Percentiles rank a stretch among this genome's conserved stretches.
phyloP scores from a whole-genome alignment of 306 rosid genomes.

The Vigna unguiculata region DNA sequence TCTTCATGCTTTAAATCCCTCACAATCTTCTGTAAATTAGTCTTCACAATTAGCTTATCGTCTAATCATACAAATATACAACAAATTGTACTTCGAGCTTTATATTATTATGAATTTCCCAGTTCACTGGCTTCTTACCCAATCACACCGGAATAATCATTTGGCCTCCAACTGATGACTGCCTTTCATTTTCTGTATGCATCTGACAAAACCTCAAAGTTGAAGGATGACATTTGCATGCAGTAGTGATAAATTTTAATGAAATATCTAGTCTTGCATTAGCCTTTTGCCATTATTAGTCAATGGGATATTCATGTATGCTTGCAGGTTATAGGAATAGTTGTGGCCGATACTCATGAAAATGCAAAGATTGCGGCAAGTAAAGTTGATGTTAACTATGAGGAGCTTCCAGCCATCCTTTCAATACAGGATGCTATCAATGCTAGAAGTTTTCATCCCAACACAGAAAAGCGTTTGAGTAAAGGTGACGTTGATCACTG shows the following conservation, averaged over 20 bases:
- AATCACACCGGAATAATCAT: slow-evolving; percentile 20
- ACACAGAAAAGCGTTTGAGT: slow-evolving; percentile 67
- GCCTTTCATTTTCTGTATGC: slow-evolving; percentile 9
- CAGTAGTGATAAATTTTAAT: slow-evolving; percentile 21
- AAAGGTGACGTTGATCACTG: slow-evolving; percentile 86
- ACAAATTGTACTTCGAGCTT: slow-evolving; percentile 27
- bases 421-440: slow-evolving; percentile 84
- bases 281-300: slow-evolving; percentile 34
- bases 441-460: slow-evolving; percentile 82
- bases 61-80: slow-evolving; percentile 30
- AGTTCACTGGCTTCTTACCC: slow-evolving; percentile 17
- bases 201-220: slow-evolving; percentile 22
- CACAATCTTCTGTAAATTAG: slow-evolving; percentile 24
- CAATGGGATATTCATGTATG: slow-evolving; percentile 33
- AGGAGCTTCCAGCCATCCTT: slow-evolving; percentile 84
- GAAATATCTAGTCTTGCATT: slow-evolving; percentile 39
- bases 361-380: slow-evolving; percentile 84
- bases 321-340: slow-evolving; percentile 83
- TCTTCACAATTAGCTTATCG: slow-evolving; percentile 18
- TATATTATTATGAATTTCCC: slow-evolving; percentile 21
- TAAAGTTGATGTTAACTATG: slow-evolving; percentile 74
- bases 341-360: slow-evolving; percentile 96
- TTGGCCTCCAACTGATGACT: neutral
- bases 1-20: slow-evolving; percentile 19
- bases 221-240: slow-evolving; percentile 22